Percentiles rank a stretch among this genome's conserved stretches.
Conservation (phyloP, 164 flowering plant genomes). For the Annona cherimola region DNA sequence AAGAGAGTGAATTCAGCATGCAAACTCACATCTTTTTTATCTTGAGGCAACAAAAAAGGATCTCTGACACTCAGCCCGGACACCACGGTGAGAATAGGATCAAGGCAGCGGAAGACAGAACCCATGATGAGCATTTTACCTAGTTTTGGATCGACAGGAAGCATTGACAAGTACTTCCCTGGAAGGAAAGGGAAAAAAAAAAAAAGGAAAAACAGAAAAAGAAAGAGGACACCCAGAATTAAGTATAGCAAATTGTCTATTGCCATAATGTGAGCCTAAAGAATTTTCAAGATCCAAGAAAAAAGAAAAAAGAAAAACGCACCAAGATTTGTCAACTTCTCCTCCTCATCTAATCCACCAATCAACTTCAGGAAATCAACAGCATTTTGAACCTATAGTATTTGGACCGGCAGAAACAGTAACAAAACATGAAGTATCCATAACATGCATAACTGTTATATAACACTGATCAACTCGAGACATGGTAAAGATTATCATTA, state of each 20-base stretch:
- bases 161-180: constrained; percentile 83
- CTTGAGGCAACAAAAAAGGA: constrained; percentile 97
- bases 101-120: constrained; percentile 86
- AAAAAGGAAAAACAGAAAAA: constrained; percentile 4
- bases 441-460: not conserved
- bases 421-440: not conserved
- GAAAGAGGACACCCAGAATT: not conserved
- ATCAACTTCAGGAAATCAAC: constrained; percentile 89
- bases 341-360: constrained; percentile 89
- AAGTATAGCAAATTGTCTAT: not conserved
- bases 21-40: constrained; percentile 84
- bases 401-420: not conserved
- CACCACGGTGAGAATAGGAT: constrained; percentile 86
- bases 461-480: too few species aligned
- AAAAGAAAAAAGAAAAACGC: constrained; percentile 15
- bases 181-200: constrained; percentile 6
- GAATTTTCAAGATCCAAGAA: not conserved
- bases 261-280: not conserved
- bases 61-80: constrained; percentile 95
- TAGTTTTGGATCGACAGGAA: constrained; percentile 96
- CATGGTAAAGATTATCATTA: too few species aligned
- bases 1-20: not conserved
- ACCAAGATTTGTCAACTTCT: constrained; percentile 92
- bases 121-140: constrained; percentile 99
- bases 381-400: constrained; percentile 86